These are phyloP conservation scores for Hypoxylon sp. DNA, from an alignment of 2,329 filamentous ascomycete genomes.

Conservation along the genomic window DNA sequence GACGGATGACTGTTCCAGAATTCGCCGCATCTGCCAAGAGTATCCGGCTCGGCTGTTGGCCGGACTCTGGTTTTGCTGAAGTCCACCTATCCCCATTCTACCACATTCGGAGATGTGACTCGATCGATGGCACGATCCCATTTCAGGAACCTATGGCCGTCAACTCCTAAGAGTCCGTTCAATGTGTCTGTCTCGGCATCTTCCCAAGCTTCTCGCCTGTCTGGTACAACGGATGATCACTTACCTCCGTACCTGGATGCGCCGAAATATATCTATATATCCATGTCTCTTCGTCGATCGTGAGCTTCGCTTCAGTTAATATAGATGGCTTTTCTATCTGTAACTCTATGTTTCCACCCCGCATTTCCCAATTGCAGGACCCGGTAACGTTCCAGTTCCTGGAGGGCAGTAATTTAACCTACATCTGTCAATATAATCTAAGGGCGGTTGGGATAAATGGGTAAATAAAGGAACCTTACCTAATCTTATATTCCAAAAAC, in stretches of 20 bases:
- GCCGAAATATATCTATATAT: not conserved
- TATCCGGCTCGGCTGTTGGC: conserved; percentile 25
- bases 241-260: conserved; percentile 1
- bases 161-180: conserved; percentile 1
- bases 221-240: not conserved
- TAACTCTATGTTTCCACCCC: conserved; percentile 22
- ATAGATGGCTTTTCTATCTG: not conserved
- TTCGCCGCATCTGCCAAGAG: conserved; percentile 12
- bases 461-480: conserved; percentile 25
- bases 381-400: conserved; percentile 16
- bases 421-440: conserved; percentile 8
- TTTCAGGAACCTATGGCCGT: not conserved
- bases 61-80: not conserved
- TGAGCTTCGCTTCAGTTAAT: not conserved
- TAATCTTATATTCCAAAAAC: conserved; percentile 16
- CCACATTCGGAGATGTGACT: conserved; percentile 10
- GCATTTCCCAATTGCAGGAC: conserved; percentile 20
- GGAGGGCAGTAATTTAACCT: conserved; percentile 4
- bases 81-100: not conserved
- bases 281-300: not conserved
- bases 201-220: not conserved
- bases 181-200: not conserved
- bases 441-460: conserved; percentile 33
- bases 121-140: conserved; percentile 4
- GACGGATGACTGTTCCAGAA: conserved; percentile 11